These are phyloP conservation scores for Mallotus repandus DNA, from an alignment of 441 rosid species.

Conservation along the genomic window DNA sequence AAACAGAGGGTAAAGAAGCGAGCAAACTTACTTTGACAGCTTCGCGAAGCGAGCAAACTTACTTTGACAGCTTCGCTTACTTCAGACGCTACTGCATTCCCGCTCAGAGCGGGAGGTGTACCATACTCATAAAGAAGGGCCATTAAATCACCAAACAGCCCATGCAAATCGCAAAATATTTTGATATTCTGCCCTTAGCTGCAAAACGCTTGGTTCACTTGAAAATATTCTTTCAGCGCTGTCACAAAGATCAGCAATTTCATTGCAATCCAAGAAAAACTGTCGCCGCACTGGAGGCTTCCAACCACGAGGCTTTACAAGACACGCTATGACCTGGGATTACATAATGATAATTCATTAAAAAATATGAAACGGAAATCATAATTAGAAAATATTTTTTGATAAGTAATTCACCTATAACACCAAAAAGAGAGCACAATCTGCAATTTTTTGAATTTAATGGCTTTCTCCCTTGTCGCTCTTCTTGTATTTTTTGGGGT, in stretches of 20 bases:
- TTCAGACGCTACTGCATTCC: no score
- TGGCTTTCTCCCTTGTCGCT: no score
- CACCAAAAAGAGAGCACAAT: slow-evolving; percentile 15
- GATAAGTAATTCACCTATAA: slow-evolving; percentile 13
- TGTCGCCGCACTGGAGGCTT: slow-evolving; percentile 98
- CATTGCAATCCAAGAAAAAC: slow-evolving; percentile 97
- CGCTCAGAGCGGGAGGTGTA: no score
- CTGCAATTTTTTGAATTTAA: no score
- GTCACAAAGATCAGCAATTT: slow-evolving; percentile 97
- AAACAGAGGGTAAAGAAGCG: no score
- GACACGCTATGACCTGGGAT: slow-evolving; percentile 77
- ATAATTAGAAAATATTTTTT: not conserved
- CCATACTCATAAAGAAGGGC: slow-evolving; percentile 99
- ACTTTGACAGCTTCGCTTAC: no score
- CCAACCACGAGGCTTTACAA: slow-evolving; percentile 98
- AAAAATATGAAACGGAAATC: slow-evolving; percentile 8
- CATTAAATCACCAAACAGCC: slow-evolving; percentile 99
- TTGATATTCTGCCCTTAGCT: slow-evolving; percentile 87
- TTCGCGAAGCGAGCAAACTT: no score
- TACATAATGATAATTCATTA: slow-evolving; percentile 4
- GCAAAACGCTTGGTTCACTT: slow-evolving; percentile 88
- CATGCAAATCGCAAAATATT: slow-evolving; percentile 98
- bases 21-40: no score
- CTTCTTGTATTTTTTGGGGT: no score
- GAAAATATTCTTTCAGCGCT: slow-evolving; percentile 85